Evolutionary conservation across 306 rosid genomes (phyloP), one percentile per base, ranked within the genome.

Genomic region (Trifolium subterraneum): DNA sequence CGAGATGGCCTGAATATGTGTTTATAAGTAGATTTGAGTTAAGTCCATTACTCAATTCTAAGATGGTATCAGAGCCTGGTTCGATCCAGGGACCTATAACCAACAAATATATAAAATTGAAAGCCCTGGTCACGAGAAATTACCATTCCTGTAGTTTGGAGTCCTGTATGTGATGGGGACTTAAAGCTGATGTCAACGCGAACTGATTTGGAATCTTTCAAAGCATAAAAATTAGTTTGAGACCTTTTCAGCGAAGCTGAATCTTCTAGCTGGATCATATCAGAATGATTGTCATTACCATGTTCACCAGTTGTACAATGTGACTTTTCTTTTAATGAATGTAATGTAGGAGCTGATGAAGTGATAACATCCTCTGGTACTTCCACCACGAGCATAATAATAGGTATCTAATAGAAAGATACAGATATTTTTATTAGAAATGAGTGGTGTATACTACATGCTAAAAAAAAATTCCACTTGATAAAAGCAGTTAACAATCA

Each of bases 311-410:
- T 68, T 62, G 72, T 41, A 39, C 74, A 64, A 41, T 76, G 82
- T 44, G 85, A 44, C 70, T 86, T 89, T 82, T 90, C 93, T 70
- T 93, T 93, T 80, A 96, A 89, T 33, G 97, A 89, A 84, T 87
- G 95, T 75, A 85, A 80, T 13, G 75, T 84, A 62, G 90, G 89
- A 77, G 88, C 77, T 4, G 85, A 80, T 11, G 93, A 75, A 80
- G 77, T 76, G 12, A 90, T 79, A 78, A 87, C 85, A 65, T 90
- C 97, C 73, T 61, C 73, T 72, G 98, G 98, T 79, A 90, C 98
- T 89, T 93, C 96, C 78, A 93, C 97, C 85, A 89, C 97, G 61
- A 93, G 97, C 98, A 89, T 93, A 80, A 93, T 93, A 67, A 93
- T 88, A 67, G 98, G 98, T 79, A 93, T 90, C 98, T 93, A 78